A percentile compares a stretch with the other conserved stretches of the same genome.
Conservation (phyloP, 257 asterid species). For the Petunia secreta region DNA sequence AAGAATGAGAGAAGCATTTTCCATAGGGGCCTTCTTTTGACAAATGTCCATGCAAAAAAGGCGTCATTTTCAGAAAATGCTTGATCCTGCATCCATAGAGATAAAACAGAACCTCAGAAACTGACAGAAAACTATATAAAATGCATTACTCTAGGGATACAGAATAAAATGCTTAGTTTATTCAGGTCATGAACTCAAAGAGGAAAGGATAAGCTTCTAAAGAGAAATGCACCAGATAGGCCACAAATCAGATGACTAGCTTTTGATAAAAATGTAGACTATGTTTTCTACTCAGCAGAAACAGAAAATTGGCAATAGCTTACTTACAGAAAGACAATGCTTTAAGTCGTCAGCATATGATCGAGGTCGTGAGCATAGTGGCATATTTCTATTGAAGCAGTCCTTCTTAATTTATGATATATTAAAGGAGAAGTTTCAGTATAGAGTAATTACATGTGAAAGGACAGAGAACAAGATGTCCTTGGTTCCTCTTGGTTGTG, state of each 20-base stretch:
- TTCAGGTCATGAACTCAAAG: background rate
- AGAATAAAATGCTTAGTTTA: background rate
- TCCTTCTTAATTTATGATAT: too few species aligned
- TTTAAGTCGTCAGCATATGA: too few species aligned
- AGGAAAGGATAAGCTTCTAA: background rate
- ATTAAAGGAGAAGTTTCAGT: too few species aligned
- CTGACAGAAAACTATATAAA: background rate
- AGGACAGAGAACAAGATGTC: too few species aligned
- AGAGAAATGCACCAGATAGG: background rate
- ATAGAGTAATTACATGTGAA: too few species aligned
- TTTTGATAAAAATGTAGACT: background rate
- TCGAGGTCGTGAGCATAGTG: too few species aligned
- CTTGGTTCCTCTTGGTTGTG: too few species aligned
- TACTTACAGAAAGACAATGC: too few species aligned
- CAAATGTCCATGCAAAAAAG: constrained; percentile 92
- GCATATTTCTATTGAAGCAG: too few species aligned
- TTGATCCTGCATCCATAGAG: constrained; percentile 69
- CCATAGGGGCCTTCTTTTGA: constrained; percentile 84
- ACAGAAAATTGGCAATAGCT: background rate
- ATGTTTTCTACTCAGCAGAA: background rate
- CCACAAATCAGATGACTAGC: background rate
- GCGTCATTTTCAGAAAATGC: constrained; percentile 87
- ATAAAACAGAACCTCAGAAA: background rate
- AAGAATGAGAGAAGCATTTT: constrained; percentile 92
- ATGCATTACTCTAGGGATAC: background rate